Percentiles rank a stretch among this genome's conserved stretches.
These are phyloP conservation scores for Suhomyces sp. DNA, from an alignment of 805 yeast species.

Conservation along the genomic window DNA sequence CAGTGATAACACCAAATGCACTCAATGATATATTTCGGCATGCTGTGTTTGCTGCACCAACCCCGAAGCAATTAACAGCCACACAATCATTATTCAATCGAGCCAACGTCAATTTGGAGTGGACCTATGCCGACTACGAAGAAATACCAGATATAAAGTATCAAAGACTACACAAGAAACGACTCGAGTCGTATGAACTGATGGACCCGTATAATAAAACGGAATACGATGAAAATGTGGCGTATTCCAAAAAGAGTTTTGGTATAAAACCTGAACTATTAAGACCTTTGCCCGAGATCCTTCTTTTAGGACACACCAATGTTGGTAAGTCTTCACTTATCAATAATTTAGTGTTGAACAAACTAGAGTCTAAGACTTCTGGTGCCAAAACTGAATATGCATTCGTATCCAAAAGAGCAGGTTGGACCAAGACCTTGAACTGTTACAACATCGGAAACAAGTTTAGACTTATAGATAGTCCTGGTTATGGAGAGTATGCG, in stretches of 20 bases:
- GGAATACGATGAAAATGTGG: conserved; percentile 18
- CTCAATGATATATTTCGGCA: conserved; percentile 22
- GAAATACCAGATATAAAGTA: conserved; percentile 59
- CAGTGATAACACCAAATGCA: conserved; percentile 22
- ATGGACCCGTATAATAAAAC: conserved; percentile 27
- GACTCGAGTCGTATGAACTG: conserved; percentile 15
- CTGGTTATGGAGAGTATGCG: conserved; percentile 86
- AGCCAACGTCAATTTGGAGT: conserved; percentile 50
- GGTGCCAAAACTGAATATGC: conserved; percentile 44
- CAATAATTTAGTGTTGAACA: conserved; percentile 53
- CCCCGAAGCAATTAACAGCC: conserved; percentile 14
- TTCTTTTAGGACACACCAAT: conserved; percentile 78
- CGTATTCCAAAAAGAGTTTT: conserved; percentile 23
- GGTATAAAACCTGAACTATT: conserved; percentile 35
- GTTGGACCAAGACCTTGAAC: conserved; percentile 63
- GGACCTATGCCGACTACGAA: conserved; percentile 54
- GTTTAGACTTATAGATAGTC: conserved; percentile 75
- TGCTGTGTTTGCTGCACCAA: conserved; percentile 13
- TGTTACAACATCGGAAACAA: conserved; percentile 66
- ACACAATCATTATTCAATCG: conserved; percentile 43
- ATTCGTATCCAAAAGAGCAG: conserved; percentile 53
- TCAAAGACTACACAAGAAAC: conserved; percentile 18
- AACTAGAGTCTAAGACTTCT: conserved; percentile 24
- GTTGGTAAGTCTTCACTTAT: conserved; percentile 83
- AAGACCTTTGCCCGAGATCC: conserved; percentile 60